Evolutionary conservation across 1,284 basidiomycete genomes (phyloP).

Genomic region (Grifola frondosa): DNA sequence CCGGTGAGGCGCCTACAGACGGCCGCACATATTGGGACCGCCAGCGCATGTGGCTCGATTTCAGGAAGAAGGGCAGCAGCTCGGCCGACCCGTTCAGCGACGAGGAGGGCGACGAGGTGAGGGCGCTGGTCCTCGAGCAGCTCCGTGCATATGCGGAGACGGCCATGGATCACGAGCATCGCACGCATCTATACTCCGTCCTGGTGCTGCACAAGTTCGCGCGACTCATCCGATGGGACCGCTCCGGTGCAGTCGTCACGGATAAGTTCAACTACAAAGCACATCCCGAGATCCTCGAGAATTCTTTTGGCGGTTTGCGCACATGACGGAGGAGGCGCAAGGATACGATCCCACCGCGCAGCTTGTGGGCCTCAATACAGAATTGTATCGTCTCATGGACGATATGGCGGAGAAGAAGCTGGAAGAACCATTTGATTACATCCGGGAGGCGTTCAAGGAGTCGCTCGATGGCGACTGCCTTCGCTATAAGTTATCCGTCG

Average conservation of each 20-base stretch:
- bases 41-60: no score
- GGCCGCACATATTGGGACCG: no score
- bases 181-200: conserved; percentile 11
- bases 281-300: conserved; percentile 3
- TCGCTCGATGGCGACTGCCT: background rate
- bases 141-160: conserved; percentile 7
- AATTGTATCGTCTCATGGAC: background rate
- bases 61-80: no score
- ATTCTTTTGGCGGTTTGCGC: conserved; percentile 13
- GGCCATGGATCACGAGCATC: conserved; percentile 9
- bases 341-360: conserved; percentile 12
- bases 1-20: no score
- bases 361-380: background rate
- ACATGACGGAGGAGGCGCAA: background rate
- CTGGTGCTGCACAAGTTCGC: conserved; percentile 9
- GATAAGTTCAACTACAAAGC: conserved; percentile 10
- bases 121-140: no score
- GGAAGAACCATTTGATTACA: background rate
- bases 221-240: conserved; percentile 11
- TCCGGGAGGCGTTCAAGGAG: conserved; percentile 1
- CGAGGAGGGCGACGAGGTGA: no score
- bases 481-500: conserved; percentile 2
- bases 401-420: background rate
- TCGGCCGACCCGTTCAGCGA: no score
- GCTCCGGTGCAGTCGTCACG: conserved; percentile 8